Base-by-base conservation (phyloP, 2,329 filamentous ascomycete species). In the Zalaria obscura region DNA sequence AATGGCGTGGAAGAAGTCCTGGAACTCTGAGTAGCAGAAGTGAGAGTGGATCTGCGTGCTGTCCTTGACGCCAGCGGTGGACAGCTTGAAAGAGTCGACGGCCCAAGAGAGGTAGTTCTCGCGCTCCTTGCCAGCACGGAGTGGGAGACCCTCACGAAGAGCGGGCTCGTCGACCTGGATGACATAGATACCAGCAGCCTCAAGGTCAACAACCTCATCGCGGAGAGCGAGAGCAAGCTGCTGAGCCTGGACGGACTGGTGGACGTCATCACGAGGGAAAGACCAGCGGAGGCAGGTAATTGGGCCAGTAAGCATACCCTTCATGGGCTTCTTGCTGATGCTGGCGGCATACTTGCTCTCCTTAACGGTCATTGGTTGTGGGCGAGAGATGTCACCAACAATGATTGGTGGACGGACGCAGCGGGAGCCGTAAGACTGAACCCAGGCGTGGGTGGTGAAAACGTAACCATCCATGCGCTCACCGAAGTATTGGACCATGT, bases 11-110 rank as follows among this genome's bases (percentile, higher is more conserved):
- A 98, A 98, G 78, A 98, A 98, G 76, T 98, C 91, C 73, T 98
- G 91, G 85, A 98, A 98, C 77, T 98, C 91, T 40, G 91, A 96
- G 81, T 98, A 98, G 70, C 91, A 98, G 84, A 98, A 98, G 76
- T 98, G 91, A 50, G 88, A 95, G 82, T 98, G 91, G 67, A 98
- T 95, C 77, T 98, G 91, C 54, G 91, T 98, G 45, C 82, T 84
- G 68, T 98, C 86, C 70, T 87, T 71, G 47, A 98, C 89, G 65
- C 87, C 91, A 47, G 87, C 80, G 56, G 88, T 93, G 52, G 89
- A 80, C 53, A 98, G 85, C 65, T 85, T 87, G 87, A 98, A 98
- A 57, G 88, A 87, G 72, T 94, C 81, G 59, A 98, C 91, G 47
- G 91, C 91, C 91, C 91, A 98, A 56, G 82, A 73, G 54, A 98